Conservation (phyloP, 768 basidiomycete species). For the Sutorius australiensis region DNA sequence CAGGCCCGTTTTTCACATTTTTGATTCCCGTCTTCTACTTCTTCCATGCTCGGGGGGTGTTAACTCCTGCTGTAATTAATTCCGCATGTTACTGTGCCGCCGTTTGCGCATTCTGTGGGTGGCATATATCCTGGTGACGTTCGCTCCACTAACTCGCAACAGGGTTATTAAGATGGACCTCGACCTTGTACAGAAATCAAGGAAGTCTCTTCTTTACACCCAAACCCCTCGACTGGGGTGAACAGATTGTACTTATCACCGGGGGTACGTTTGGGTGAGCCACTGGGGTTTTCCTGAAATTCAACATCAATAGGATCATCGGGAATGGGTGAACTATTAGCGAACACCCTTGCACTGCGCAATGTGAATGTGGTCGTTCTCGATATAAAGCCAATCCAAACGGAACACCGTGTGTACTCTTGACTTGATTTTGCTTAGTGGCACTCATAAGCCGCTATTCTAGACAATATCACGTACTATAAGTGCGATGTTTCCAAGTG, state of each 20-base stretch:
- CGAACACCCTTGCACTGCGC: slow-evolving; percentile 79
- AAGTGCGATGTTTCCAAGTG: slow-evolving; percentile 90
- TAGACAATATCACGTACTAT: slow-evolving; percentile 81
- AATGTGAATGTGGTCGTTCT: slow-evolving; percentile 84
- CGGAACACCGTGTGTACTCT: slow-evolving; percentile 62
- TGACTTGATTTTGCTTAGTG: background rate
- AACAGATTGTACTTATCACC: slow-evolving; percentile 87
- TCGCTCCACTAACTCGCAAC: slow-evolving; percentile 5
- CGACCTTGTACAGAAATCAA: slow-evolving; percentile 72
- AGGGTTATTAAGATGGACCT: slow-evolving; percentile 73
- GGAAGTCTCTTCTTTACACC: slow-evolving; percentile 60
- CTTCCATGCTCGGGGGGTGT: slow-evolving; percentile 59
- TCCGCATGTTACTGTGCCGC: slow-evolving; percentile 54
- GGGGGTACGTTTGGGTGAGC: slow-evolving; percentile 57
- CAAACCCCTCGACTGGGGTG: slow-evolving; percentile 70
- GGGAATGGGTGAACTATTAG: slow-evolving; percentile 84
- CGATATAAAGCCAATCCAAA: slow-evolving; percentile 73
- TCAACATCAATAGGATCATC: slow-evolving; percentile 60
- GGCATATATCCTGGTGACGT: background rate
- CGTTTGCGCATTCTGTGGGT: slow-evolving; percentile 68
- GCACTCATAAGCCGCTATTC: slow-evolving; percentile 3
- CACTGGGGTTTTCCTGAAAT: background rate
- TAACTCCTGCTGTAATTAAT: slow-evolving; percentile 48
- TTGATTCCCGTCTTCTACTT: slow-evolving; percentile 77
- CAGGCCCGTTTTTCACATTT: slow-evolving; percentile 82